Evolutionary conservation across 2,329 filamentous ascomycete species (phyloP), one percentile per base, ranked within the genome.

Genomic region (Phyllosticta ampelicida): DNA sequence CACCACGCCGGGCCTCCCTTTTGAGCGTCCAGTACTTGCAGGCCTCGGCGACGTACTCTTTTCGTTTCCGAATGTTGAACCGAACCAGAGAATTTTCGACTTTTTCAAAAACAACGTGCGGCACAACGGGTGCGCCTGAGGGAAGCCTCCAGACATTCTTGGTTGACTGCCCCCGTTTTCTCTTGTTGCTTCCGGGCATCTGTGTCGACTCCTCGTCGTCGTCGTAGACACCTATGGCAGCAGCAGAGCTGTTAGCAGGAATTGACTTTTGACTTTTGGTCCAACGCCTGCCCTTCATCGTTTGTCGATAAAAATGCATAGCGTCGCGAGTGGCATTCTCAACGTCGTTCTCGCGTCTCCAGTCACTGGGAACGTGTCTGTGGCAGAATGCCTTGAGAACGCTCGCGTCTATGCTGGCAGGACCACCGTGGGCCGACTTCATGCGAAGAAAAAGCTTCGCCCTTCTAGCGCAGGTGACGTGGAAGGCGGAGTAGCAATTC

Each of bases 1-100:
- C 94, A 52, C 94, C 94, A 60, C 94, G 82, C 30, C 94, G 85
- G 61, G 92, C 89, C 71, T 99, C 94, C 58, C 94, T 84, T 75
- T 99, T 99, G 62, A 99, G 74, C 0, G 94, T 97, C 94, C 94
- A 99, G 73, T 97, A 99, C 65, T 90, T 90, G 75, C 92, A 97
- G 1, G 89, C 89, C 71, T 96, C 92, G 59, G 90, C 86, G 2
- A 95, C 86, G 70, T 90, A 99, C 61, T 96, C 91, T 68, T 95
- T 96, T 55, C 90, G 84, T 69, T 94, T 95, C 28, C 87, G 84
- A 36, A 89, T 79, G n/a, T 83, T 83, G 70, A 97, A 97, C 53
- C 89, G 85, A 62, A 86, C 83, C 30, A 99, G 79, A 0, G 91
- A 89, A 51, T 83, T 83, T 65, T 96, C 89, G 20, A 99, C 90